Base-by-base conservation (phyloP, 371 early-diverging fungal genomes). In the Capillidium rhysosporum region DNA sequence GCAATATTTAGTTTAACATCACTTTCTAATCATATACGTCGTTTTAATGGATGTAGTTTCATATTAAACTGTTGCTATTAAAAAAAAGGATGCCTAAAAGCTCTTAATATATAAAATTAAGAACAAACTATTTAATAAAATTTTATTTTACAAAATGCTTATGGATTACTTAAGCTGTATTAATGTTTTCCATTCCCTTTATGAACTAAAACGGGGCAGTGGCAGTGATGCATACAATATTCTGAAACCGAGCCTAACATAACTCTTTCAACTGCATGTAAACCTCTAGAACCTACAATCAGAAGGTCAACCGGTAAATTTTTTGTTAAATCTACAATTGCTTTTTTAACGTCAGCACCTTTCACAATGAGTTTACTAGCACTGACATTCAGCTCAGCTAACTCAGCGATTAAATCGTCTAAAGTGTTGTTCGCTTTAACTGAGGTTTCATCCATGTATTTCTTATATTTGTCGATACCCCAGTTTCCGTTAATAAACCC, bases 161-260 rank as follows among this genome's bases (percentile, higher is more conserved):
- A n/a, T n/a, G n/a, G n/a, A n/a, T n/a, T n/a, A n/a, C n/a, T n/a
- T n/a, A n/a, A n/a, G n/a, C n/a, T n/a, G n/a, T n/a, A n/a, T n/a
- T n/a, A n/a, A n/a, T n/a, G n/a, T n/a, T n/a, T n/a, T n/a, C n/a
- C n/a, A n/a, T n/a, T n/a, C n/a, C 43, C 31, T 34, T 47, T 55
- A 18, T 46, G 46, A 38, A 55, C 55, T 23, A 55, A 34, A 3
- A 55, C 55, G 1, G 55, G 45, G 31, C 55, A 55, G 4, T 55
- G 46, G 8, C 24, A n/a, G 23, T 60, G 47, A 39, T 48, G 54
- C 3, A 60, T 52, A 16, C 57, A 44, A 40, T 57, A 60, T 40
- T 57, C 57, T 3, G 60, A 60, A 24, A 57, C 57, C 8, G 56
- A 56, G 14, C 60, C 60, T 40, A 60, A 38, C n/a, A 56, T 10